Percentiles rank a stretch among this genome's conserved stretches.
These are phyloP conservation scores for Ailanthus altissimus DNA, from an alignment of 345 rosid species.

Conservation along the genomic window DNA sequence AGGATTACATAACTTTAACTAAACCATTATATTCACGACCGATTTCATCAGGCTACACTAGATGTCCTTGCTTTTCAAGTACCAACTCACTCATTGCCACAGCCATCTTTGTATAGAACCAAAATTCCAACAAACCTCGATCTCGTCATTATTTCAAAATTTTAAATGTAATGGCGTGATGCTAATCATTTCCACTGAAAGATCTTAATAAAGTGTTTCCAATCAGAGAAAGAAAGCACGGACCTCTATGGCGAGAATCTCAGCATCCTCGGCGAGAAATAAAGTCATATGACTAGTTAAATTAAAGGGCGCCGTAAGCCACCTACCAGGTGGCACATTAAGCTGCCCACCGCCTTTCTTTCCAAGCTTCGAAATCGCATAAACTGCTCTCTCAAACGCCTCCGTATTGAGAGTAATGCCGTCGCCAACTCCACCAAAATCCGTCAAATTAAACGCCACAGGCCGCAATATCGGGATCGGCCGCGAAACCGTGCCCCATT, in stretches of 20 bases:
- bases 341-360: constrained; percentile 87
- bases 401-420: constrained; percentile 76
- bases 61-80: neutral
- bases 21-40: too few relatives aligned
- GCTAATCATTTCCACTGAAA: neutral
- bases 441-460: constrained; percentile 71
- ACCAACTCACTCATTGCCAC: neutral
- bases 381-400: constrained; percentile 89
- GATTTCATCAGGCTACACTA: too few relatives aligned
- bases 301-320: constrained; percentile 97
- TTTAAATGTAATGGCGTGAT: neutral
- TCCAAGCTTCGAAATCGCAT: constrained; percentile 69
- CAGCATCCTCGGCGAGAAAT: constrained; percentile 83
- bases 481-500: constrained; percentile 36
- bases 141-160: neutral
- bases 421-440: constrained; percentile 92
- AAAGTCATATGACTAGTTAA: constrained; percentile 91
- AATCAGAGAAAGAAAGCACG: constrained; percentile 11
- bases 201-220: neutral
- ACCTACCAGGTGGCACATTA: constrained; percentile 88
- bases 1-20: neutral
- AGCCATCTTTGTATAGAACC: neutral
- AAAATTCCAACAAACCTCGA: neutral
- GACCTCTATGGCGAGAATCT: constrained; percentile 85
- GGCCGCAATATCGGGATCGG: constrained; percentile 61